Evolutionary conservation across 169 alveolate species (phyloP).

Genomic region (Cryptosporidium meleagridis): DNA sequence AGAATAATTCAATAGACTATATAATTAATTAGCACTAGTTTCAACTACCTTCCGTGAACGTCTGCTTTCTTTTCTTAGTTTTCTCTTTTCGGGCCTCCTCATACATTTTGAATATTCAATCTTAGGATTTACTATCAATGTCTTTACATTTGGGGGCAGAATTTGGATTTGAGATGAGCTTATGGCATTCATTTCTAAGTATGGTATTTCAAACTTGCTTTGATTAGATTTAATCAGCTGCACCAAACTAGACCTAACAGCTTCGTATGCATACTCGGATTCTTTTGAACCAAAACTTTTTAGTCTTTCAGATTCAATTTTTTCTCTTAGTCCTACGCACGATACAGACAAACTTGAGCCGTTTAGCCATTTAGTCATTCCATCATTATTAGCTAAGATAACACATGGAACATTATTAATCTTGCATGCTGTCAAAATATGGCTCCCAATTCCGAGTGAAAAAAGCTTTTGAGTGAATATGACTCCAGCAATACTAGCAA

Average conservation of each 20-base stretch:
- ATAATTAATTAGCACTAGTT: neutral
- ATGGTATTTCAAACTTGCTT: constrained; percentile 46
- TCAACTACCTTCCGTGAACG: neutral
- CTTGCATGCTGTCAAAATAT: constrained; percentile 21
- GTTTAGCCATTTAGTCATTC: constrained; percentile 9
- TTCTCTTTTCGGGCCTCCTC: constrained; percentile 55
- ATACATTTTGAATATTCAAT: constrained; percentile 33
- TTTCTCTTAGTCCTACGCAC: constrained; percentile 47
- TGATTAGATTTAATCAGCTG: neutral
- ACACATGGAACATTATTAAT: constrained; percentile 43
- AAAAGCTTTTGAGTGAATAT: constrained; percentile 18
- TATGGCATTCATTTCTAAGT: neutral
- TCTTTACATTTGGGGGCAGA: neutral
- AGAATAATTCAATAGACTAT: constrained; percentile 2
- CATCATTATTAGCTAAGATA: constrained; percentile 18
- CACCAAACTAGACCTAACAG: neutral
- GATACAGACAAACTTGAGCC: neutral
- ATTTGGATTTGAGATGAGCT: neutral
- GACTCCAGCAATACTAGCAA: constrained; percentile 18
- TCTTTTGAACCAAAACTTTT: neutral
- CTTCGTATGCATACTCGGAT: neutral
- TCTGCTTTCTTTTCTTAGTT: constrained; percentile 59
- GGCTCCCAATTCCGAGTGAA: constrained; percentile 34
- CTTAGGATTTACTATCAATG: constrained; percentile 24
- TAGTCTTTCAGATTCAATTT: constrained; percentile 12